Evolutionary conservation across 1,139 yeast genomes (phyloP), one percentile per base, ranked within the genome.

Genomic region (Geotrichum histeridarum): DNA sequence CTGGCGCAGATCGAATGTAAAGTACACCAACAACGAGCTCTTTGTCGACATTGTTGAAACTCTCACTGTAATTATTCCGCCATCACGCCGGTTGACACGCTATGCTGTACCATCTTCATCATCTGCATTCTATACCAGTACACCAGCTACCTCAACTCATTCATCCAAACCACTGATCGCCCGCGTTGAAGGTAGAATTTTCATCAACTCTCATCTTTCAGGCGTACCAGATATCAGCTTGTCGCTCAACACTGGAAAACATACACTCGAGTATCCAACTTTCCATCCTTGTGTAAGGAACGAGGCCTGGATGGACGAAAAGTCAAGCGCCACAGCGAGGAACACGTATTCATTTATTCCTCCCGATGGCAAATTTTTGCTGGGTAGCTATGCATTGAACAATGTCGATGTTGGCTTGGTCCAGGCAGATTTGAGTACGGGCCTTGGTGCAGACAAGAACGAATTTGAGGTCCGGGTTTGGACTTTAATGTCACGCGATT

Each of bases 171-270:
- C 86, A 0, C 67, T 82, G 4, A 63, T 77, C 17, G 86, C 89
- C 0, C 67, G 75, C n/a, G 81, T 88, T 2, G 75, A 77, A 45
- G 98, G 98, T 2, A 69, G 74, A 17, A 70, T 90, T 15, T 76
- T 77, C 50, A 79, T 88, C 59, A 77, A 82, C 1, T 82, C 90
- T 12, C 83, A 82, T 60, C 72, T 93, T 22, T 79, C 87, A 3
- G 97, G 96, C 0, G 73, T 78, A 0, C 98, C 98, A 0, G 79
- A 80, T 33, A 76, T 91, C 22, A 82, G 81, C 57, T 68, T 91
- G 63, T 67, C 73, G 11, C 70, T 86, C 51, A 73, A 74, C 46
- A 70, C 77, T 1, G 62, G 61, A 14, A 49, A 54, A n/a, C 66
- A 70, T 38, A 69, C 73, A 54, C 65, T 77, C 6, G 63, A 56